A percentile compares a stretch with the other conserved stretches of the same genome.
Conservation (phyloP, 495 filamentous ascomycete species). For the Tetracladium setigerum region DNA sequence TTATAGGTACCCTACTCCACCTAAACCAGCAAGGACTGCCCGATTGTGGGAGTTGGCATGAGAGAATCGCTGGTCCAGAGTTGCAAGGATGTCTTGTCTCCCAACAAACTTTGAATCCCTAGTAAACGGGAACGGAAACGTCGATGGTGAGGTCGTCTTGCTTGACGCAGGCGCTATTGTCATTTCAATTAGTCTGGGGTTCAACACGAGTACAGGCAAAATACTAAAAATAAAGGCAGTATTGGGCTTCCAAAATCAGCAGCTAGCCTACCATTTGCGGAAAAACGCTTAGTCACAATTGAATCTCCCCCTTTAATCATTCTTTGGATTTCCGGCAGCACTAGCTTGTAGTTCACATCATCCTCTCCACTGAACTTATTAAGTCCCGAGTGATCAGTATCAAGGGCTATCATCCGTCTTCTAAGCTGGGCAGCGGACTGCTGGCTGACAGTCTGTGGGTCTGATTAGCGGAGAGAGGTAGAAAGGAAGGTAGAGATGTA, state of each 20-base stretch:
- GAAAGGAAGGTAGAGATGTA: background rate
- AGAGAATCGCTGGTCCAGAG: conserved; percentile 19
- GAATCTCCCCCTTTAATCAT: conserved; percentile 3
- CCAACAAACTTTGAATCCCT: conserved; percentile 33
- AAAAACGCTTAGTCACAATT: conserved; percentile 7
- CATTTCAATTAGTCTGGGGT: too few species aligned
- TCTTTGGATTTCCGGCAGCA: conserved; percentile 8
- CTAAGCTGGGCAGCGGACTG: conserved; percentile 8
- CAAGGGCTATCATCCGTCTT: conserved; percentile 6
- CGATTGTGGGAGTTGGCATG: conserved; percentile 7
- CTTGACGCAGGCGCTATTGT: too few species aligned
- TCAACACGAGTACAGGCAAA: too few species aligned
- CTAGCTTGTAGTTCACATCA: conserved; percentile 5
- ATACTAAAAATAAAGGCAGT: too few species aligned
- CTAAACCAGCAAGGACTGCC: conserved; percentile 13
- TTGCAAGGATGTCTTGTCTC: conserved; percentile 28
- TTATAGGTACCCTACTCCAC: conserved; percentile 16
- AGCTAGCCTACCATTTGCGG: background rate
- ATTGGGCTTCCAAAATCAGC: too few species aligned
- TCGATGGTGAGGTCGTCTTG: too few species aligned
- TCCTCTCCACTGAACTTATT: conserved; percentile 13
- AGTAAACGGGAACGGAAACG: too few species aligned
- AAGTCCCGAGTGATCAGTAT: conserved; percentile 11
- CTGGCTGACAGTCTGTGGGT: conserved; percentile 1
- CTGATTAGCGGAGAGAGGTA: background rate